Conservation (phyloP, 129 eudicot genomes). For the Flaveria bidentis region DNA sequence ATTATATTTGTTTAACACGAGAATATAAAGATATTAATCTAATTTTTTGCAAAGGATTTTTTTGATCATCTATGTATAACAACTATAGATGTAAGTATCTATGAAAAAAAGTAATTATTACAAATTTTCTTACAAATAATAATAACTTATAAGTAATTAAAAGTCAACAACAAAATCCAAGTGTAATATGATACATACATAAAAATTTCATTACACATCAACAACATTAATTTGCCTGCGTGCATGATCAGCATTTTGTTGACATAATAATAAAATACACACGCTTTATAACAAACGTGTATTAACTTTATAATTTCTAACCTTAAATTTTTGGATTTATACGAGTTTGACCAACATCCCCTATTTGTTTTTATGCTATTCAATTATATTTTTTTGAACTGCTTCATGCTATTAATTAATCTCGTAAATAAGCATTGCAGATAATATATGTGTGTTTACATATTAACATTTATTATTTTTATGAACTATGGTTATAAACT, state of each 20-base stretch:
- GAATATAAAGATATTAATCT: neutral
- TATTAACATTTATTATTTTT: neutral
- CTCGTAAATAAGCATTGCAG: neutral
- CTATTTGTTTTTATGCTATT: neutral
- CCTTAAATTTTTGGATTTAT: neutral
- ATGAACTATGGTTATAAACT: neutral
- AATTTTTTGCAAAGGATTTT: neutral
- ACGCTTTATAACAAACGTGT: neutral
- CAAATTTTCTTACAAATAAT: neutral
- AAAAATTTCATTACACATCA: neutral
- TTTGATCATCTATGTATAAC: neutral
- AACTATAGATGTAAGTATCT: neutral
- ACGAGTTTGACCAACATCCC: neutral
- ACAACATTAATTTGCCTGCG: neutral
- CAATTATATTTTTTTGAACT: no score
- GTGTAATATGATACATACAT: neutral
- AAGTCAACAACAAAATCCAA: neutral
- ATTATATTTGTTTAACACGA: neutral
- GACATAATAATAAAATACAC: neutral
- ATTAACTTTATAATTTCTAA: neutral
- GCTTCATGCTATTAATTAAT: neutral
- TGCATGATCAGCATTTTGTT: neutral
- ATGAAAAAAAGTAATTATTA: neutral
- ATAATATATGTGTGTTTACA: neutral
- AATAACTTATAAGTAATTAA: neutral